Conservation (phyloP, 768 basidiomycete species). For the Xanthoconium purpureum region DNA sequence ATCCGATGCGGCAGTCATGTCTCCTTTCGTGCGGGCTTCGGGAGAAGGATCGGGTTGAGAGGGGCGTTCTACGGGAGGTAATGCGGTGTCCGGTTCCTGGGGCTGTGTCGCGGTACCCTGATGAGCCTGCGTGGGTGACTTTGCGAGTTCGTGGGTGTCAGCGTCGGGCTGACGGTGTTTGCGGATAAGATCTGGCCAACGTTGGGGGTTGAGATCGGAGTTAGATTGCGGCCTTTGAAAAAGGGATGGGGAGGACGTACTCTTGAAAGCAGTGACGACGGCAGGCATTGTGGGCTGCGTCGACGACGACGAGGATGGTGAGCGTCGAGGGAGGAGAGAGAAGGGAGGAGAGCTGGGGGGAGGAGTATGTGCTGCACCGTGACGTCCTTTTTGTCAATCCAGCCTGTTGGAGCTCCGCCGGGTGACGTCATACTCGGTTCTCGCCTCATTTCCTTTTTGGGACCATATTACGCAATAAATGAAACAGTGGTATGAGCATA, state of each 20-base stretch:
- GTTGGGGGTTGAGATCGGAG: slow-evolving; percentile 21
- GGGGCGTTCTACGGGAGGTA: slow-evolving; percentile 36
- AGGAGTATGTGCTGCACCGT: slow-evolving; percentile 14
- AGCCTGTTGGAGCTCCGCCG: slow-evolving; percentile 32
- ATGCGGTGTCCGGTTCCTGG: slow-evolving; percentile 36
- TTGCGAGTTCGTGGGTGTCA: slow-evolving; percentile 27
- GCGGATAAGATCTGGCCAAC: slow-evolving; percentile 65
- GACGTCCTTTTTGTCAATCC: slow-evolving; percentile 33
- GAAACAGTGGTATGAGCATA: background rate
- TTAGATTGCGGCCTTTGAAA: slow-evolving; percentile 12
- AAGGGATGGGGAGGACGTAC: slow-evolving; percentile 38
- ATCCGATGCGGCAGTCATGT: slow-evolving; percentile 60
- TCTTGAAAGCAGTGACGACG: slow-evolving; percentile 88
- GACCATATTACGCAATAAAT: background rate
- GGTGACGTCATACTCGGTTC: slow-evolving; percentile 30
- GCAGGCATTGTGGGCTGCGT: slow-evolving; percentile 50
- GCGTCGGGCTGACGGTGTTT: slow-evolving; percentile 48
- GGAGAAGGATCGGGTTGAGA: slow-evolving; percentile 27
- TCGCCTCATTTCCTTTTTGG: slow-evolving; percentile 9
- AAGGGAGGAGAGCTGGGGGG: slow-evolving; percentile 2
- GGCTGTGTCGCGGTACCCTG: slow-evolving; percentile 33
- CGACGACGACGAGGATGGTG: slow-evolving; percentile 3
- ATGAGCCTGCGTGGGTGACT: slow-evolving; percentile 13
- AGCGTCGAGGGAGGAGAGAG: background rate
- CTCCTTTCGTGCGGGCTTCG: slow-evolving; percentile 10